These are phyloP conservation scores for Echium plantagineum DNA, from an alignment of 257 asterid genomes.

Conservation along the genomic window DNA sequence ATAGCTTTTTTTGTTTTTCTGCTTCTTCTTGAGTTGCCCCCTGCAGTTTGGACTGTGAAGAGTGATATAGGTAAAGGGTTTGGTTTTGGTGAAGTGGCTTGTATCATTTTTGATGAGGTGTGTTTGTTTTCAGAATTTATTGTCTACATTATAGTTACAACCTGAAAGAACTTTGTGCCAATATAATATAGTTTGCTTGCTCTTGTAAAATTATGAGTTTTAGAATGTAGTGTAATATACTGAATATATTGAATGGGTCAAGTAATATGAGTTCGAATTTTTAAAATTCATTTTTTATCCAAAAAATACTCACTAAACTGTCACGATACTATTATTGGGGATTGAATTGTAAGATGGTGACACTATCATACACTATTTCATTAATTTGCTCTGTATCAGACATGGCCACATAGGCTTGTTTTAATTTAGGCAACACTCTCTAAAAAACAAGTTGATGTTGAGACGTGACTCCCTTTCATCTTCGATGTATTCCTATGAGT, in stretches of 20 bases:
- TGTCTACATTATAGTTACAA: slow-evolving; percentile 3
- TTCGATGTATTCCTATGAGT: too few relatives aligned
- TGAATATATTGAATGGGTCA: background rate
- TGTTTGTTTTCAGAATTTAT: slow-evolving; percentile 24
- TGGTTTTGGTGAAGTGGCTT: slow-evolving; percentile 18
- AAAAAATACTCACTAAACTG: too few relatives aligned
- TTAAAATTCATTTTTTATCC: too few relatives aligned
- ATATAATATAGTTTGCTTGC: slow-evolving; percentile 8
- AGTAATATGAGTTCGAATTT: too few relatives aligned
- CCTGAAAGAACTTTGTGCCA: slow-evolving; percentile 15
- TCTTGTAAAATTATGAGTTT: slow-evolving; percentile 14
- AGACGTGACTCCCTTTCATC: too few relatives aligned
- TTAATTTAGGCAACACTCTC: too few relatives aligned
- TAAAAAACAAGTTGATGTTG: too few relatives aligned
- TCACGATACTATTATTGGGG: too few relatives aligned
- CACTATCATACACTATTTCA: too few relatives aligned
- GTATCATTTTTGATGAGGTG: slow-evolving; percentile 32
- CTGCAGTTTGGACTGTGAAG: slow-evolving; percentile 35
- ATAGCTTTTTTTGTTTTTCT: background rate
- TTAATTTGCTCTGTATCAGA: too few relatives aligned
- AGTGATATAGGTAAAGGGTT: slow-evolving; percentile 24
- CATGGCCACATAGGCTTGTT: too few relatives aligned
- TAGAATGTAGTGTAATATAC: background rate
- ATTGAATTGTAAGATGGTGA: too few relatives aligned
- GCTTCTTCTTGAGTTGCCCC: background rate